Percentiles rank a stretch among this genome's conserved stretches.
Conservation (phyloP, 192 early-diverging fungal species). For the Backusella macrospora region DNA sequence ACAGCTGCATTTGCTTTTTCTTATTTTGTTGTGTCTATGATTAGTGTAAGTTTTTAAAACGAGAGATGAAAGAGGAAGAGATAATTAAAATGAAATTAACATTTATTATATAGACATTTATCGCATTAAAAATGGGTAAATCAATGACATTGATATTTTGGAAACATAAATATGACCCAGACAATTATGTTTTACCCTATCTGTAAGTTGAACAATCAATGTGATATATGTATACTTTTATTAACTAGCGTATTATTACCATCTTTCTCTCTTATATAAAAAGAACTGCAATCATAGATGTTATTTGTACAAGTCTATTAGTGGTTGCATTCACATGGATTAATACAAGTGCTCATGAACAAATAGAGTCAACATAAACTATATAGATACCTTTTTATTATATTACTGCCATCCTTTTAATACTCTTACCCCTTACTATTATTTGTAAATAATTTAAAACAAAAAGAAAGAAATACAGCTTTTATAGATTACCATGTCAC, state of each 20-base stretch:
- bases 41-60: constrained; percentile 50
- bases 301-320: constrained; percentile 66
- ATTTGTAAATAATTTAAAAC: no score
- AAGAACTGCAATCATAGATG: constrained; percentile 73
- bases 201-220: constrained; percentile 47
- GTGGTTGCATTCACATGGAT: constrained; percentile 51
- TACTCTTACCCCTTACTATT: neutral
- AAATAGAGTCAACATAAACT: constrained; percentile 15
- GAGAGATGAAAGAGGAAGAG: constrained; percentile 12
- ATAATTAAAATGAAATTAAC: constrained; percentile 23
- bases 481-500: no score
- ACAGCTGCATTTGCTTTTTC: constrained; percentile 47
- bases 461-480: no score
- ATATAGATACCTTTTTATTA: neutral
- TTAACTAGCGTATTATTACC: neutral
- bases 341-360: constrained; percentile 11
- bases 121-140: constrained; percentile 60
- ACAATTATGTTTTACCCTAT: constrained; percentile 69
- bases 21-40: constrained; percentile 58
- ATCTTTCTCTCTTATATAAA: constrained; percentile 32
- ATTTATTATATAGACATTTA: constrained; percentile 47
- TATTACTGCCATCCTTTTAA: neutral
- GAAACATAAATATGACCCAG: constrained; percentile 75
- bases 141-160: constrained; percentile 61
- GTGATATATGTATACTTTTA: constrained; percentile 18